Evolutionary conservation across 768 basidiomycete genomes (phyloP).

Genomic region (Leccinellum luteum): DNA sequence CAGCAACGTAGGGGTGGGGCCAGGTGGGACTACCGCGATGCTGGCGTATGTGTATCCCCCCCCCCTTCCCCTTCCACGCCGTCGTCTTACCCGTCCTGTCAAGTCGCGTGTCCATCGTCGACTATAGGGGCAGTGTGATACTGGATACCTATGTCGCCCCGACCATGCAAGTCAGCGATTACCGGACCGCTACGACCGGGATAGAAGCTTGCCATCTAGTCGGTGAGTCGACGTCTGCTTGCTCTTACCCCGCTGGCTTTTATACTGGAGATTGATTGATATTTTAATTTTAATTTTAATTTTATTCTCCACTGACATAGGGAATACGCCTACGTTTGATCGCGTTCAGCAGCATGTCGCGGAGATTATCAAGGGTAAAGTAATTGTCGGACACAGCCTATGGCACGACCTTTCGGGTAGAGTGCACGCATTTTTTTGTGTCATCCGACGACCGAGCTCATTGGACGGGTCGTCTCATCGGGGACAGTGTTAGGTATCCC

Average conservation of each 20-base stretch:
- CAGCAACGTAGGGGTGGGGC: constrained; percentile 73
- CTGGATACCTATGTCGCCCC: constrained; percentile 68
- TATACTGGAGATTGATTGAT: neutral
- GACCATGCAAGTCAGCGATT: constrained; percentile 68
- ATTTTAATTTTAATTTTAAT: neutral
- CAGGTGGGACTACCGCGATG: constrained; percentile 79
- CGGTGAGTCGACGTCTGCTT: constrained; percentile 29
- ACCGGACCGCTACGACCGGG: constrained; percentile 64
- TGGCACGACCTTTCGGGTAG: constrained; percentile 82
- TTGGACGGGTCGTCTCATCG: constrained; percentile 7
- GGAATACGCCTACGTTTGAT: constrained; percentile 50
- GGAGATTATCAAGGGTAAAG: constrained; percentile 63
- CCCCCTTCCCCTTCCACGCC: constrained; percentile 3
- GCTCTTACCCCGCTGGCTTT: neutral
- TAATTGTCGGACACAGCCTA: constrained; percentile 72
- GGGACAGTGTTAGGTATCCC: constrained; percentile 72
- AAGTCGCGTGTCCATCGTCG: constrained; percentile 53
- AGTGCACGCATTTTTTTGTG: constrained; percentile 9
- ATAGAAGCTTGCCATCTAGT: constrained; percentile 43
- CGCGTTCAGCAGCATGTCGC: constrained; percentile 68
- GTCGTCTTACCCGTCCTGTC: constrained; percentile 10
- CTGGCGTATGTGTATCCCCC: constrained; percentile 57
- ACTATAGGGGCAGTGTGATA: constrained; percentile 55
- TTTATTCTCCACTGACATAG: constrained; percentile 13
- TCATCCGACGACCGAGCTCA: constrained; percentile 8